These are phyloP conservation scores for Chenopodium suecicum DNA, from an alignment of 148 eudicot genomes.

Conservation along the genomic window DNA sequence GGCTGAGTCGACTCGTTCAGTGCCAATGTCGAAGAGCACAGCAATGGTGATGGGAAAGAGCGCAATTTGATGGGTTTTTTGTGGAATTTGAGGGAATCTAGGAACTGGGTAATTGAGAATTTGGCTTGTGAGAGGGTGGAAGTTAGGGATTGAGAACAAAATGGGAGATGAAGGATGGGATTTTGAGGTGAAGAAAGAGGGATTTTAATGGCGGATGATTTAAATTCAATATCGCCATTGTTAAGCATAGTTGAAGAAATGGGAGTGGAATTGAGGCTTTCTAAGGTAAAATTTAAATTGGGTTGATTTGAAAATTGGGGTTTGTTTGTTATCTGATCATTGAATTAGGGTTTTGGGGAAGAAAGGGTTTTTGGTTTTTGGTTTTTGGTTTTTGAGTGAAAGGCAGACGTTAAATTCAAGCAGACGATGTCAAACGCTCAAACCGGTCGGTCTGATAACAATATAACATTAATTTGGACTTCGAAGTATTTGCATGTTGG, in stretches of 20 bases:
- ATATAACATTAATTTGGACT: no score
- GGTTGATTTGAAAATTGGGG: no score
- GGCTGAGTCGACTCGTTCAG: constrained; percentile 27
- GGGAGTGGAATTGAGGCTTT: not conserved
- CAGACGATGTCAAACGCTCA: no score
- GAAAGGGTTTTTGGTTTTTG: not conserved
- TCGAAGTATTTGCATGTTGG: no score
- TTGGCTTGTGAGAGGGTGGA: constrained; percentile 35
- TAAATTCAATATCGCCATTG: constrained; percentile 56
- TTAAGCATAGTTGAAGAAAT: constrained; percentile 39
- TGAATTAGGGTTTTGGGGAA: no score
- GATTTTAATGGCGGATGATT: constrained; percentile 54
- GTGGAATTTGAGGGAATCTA: constrained; percentile 35
- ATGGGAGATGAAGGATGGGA: constrained; percentile 36
- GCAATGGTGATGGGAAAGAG: constrained; percentile 18
- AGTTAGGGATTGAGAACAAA: constrained; percentile 42
- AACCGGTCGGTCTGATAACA: no score
- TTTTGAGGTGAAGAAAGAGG: constrained; percentile 26
- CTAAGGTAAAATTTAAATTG: no score
- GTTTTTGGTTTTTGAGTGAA: not conserved
- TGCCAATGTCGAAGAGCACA: constrained; percentile 61
- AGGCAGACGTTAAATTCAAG: no score
- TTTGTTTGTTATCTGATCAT: no score
- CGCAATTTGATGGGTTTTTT: constrained; percentile 20
- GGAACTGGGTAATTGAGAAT: constrained; percentile 42